These are phyloP conservation scores for Oryza australiensis DNA, from an alignment of 176 grass and related monocot species.

Conservation along the genomic window DNA sequence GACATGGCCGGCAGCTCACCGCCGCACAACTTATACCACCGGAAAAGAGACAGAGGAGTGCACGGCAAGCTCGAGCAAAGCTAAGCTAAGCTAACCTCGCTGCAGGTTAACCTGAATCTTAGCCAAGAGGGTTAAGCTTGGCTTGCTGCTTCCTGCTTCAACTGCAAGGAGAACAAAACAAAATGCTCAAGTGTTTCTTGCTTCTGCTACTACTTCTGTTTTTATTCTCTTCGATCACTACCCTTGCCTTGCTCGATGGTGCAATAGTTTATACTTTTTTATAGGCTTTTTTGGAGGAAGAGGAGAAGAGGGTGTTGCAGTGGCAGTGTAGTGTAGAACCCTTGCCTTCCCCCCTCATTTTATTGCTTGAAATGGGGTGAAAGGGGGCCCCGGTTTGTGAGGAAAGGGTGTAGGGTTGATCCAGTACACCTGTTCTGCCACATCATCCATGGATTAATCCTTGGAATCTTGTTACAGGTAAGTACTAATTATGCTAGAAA, in stretches of 20 bases:
- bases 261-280: slow-evolving; percentile 18
- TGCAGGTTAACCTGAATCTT: background rate
- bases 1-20: slow-evolving; percentile 43
- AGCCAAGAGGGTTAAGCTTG: background rate
- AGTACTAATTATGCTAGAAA: background rate
- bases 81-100: background rate
- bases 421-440: slow-evolving; percentile 40
- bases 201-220: background rate
- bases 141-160: background rate
- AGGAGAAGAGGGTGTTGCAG: background rate
- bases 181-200: slow-evolving; percentile 32
- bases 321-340: background rate
- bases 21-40: slow-evolving; percentile 9
- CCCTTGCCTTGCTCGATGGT: slow-evolving; percentile 12
- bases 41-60: background rate
- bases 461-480: background rate
- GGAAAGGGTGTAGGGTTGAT: background rate
- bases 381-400: background rate
- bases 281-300: slow-evolving; percentile 1
- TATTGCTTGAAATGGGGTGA: slow-evolving; percentile 45
- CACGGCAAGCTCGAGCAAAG: background rate
- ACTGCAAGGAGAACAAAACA: background rate
- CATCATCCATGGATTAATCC: slow-evolving; percentile 12
- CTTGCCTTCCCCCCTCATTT: slow-evolving; percentile 24
- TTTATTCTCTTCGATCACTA: background rate